phyloP scores from a whole-genome alignment of 192 early-diverging fungal species.

The Coemansia sp. region DNA sequence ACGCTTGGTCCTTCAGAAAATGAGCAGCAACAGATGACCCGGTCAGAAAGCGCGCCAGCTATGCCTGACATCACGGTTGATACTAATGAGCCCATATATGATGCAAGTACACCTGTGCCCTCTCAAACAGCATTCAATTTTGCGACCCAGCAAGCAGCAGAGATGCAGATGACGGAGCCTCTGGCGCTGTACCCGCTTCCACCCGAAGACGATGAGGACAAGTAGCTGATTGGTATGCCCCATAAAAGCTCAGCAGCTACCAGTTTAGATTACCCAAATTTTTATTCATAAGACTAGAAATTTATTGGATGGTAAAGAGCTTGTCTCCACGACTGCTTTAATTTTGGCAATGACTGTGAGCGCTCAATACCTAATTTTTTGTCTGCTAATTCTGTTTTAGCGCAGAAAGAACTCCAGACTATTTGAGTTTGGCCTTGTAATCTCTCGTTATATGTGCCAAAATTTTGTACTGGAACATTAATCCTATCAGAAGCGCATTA shows the following conservation, averaged over 20 bases:
- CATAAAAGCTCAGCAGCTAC: not conserved
- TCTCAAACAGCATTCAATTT: not conserved
- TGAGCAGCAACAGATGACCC: not conserved
- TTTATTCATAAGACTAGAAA: not conserved
- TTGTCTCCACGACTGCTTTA: conserved; percentile 22
- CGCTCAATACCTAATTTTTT: conserved; percentile 7
- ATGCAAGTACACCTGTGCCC: too few relatives aligned
- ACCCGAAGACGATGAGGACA: conserved; percentile 17
- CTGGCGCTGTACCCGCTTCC: conserved; percentile 41
- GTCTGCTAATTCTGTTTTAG: conserved; percentile 1
- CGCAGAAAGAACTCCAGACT: conserved; percentile 15
- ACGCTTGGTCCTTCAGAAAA: not conserved
- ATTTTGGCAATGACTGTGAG: conserved; percentile 18
- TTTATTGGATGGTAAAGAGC: not conserved
- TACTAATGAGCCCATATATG: not conserved
- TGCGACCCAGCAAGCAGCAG: conserved; percentile 5
- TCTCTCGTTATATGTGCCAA: conserved; percentile 15
- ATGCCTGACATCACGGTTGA: not conserved
- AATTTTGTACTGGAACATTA: conserved; percentile 22
- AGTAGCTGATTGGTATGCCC: not conserved
- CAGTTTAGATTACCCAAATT: too few relatives aligned
- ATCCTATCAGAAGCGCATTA: conserved; percentile 6
- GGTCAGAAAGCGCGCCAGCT: not conserved
- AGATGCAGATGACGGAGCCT: conserved; percentile 21
- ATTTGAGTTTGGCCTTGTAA: conserved; percentile 31